These are phyloP conservation scores for Sporisorium iseilematis-ciliati DNA, from an alignment of 1,284 basidiomycete genomes.

Conservation along the genomic window DNA sequence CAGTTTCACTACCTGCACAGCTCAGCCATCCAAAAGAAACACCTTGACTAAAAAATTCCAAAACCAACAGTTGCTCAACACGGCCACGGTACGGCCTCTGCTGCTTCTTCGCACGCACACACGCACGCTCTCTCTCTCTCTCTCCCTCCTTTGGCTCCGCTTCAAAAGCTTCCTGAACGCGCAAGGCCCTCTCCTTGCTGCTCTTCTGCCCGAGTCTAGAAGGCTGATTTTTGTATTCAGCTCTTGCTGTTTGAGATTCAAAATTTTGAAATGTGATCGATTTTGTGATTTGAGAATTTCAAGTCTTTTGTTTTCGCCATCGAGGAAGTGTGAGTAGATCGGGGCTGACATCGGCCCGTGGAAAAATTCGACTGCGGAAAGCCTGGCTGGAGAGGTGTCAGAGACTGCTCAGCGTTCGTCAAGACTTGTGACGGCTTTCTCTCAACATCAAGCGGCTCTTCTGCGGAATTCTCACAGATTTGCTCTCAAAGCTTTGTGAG, in stretches of 20 bases:
- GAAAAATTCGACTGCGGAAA: neutral
- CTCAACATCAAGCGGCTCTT: neutral
- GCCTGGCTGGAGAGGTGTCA: neutral
- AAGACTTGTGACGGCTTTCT: neutral
- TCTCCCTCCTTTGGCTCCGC: too few relatives aligned
- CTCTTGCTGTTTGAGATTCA: neutral
- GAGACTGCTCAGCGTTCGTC: neutral
- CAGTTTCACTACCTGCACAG: neutral
- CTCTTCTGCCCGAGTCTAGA: too few relatives aligned
- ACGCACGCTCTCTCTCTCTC: neutral
- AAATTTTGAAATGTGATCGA: slow-evolving; percentile 9
- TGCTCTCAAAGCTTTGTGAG: neutral
- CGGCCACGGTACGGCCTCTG: neutral
- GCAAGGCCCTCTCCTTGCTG: too few relatives aligned
- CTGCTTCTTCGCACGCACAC: neutral
- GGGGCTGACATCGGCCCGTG: neutral
- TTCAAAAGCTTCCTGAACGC: too few relatives aligned
- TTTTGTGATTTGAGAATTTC: neutral
- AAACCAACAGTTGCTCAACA: slow-evolving; percentile 7
- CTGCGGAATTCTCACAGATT: neutral
- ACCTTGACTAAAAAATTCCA: slow-evolving; percentile 9
- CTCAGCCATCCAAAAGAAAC: slow-evolving; percentile 3
- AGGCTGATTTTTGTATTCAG: too few relatives aligned
- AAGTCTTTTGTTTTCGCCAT: neutral
- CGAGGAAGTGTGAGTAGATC: neutral